These are phyloP conservation scores for Thielaviopsis cerberus DNA, from an alignment of 2,329 filamentous ascomycete genomes.

Conservation along the genomic window DNA sequence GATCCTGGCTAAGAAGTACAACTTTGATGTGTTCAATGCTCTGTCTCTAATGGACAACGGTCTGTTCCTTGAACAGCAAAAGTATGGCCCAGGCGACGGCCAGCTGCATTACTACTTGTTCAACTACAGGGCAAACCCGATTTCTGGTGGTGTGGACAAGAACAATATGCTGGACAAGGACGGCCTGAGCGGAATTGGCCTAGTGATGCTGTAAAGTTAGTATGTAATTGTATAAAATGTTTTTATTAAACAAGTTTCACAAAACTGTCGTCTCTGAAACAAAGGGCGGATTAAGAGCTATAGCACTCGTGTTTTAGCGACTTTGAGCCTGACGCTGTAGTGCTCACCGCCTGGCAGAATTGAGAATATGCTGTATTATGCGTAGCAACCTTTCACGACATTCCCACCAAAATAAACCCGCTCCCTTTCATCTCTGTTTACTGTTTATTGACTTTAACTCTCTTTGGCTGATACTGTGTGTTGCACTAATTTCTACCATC, in stretches of 20 bases:
- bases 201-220: slow-evolving; percentile 49
- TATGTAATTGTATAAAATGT: background rate
- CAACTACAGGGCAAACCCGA: slow-evolving; percentile 81
- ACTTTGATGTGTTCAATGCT: slow-evolving; percentile 94
- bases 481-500: background rate
- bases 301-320: background rate
- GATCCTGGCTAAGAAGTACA: slow-evolving; percentile 62
- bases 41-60: slow-evolving; percentile 86
- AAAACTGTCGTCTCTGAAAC: too few species aligned
- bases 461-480: background rate
- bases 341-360: slow-evolving; percentile 13
- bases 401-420: background rate
- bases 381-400: background rate
- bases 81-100: slow-evolving; percentile 86
- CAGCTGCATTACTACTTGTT: slow-evolving; percentile 94
- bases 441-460: background rate
- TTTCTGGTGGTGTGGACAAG: slow-evolving; percentile 67
- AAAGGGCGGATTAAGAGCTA: too few species aligned
- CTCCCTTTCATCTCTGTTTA: background rate
- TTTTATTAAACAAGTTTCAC: too few species aligned
- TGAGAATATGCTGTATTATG: background rate
- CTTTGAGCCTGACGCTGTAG: background rate
- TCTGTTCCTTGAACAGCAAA: slow-evolving; percentile 80
- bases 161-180: slow-evolving; percentile 61
- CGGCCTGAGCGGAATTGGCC: slow-evolving; percentile 67